A percentile compares a stretch with the other conserved stretches of the same genome.
These are phyloP conservation scores for Spiromastix sp. DNA, from an alignment of 2,329 filamentous ascomycete genomes.

Conservation along the genomic window DNA sequence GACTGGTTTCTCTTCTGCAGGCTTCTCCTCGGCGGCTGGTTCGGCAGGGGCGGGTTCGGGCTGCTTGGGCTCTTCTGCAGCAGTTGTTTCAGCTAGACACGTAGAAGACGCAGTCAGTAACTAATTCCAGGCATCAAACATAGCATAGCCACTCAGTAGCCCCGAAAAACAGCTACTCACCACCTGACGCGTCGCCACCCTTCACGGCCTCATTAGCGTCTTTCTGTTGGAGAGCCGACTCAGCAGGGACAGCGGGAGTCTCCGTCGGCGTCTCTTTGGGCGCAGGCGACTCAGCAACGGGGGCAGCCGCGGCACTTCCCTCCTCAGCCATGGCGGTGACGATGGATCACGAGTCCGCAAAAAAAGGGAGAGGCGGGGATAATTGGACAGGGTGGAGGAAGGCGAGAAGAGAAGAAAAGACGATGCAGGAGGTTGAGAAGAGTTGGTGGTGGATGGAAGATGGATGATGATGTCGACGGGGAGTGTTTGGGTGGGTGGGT, in stretches of 20 bases:
- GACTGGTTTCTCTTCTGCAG: constrained; percentile 17
- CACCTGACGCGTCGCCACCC: constrained; percentile 19
- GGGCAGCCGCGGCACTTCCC: constrained; percentile 22
- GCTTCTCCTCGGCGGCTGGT: constrained; percentile 1
- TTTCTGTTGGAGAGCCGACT: constrained; percentile 16
- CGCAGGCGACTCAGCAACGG: constrained; percentile 18
- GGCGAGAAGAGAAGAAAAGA: not conserved
- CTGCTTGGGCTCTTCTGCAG: constrained; percentile 19
- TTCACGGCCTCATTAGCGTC: constrained; percentile 16
- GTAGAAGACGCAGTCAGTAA: constrained; percentile 3
- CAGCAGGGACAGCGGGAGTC: constrained; percentile 5
- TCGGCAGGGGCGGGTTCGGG: constrained; percentile 14
- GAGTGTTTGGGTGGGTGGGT: constrained; percentile 10
- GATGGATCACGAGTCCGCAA: not conserved
- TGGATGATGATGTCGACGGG: constrained; percentile 2
- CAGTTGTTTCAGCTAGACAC: constrained; percentile 9
- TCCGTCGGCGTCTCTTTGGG: constrained; percentile 15
- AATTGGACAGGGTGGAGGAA: not conserved
- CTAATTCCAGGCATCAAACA: not conserved
- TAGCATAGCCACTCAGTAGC: not conserved
- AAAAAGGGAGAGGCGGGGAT: constrained; percentile 5
- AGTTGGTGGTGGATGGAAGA: not conserved
- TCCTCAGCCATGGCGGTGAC: constrained; percentile 28
- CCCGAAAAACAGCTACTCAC: too few relatives aligned
- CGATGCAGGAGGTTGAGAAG: not conserved